Evolutionary conservation across 73 alveolate genomes (phyloP).

Genomic region (Paramecium tetraurelia): DNA sequence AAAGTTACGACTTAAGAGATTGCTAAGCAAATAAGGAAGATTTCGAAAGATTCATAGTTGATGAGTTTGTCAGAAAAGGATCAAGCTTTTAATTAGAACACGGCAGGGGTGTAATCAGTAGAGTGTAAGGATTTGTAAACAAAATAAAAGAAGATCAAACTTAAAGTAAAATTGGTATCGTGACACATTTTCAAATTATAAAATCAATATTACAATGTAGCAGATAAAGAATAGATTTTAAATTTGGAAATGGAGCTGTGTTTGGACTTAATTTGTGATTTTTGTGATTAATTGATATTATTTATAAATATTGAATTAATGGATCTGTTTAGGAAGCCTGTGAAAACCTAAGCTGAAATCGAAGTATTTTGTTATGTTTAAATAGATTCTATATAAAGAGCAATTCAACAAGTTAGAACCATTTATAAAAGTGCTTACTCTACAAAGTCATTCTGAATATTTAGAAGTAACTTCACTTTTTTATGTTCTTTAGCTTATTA

Average conservation of each 20-base stretch:
- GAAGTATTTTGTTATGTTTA: not conserved
- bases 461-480: not conserved
- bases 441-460: not conserved
- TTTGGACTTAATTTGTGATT: not conserved
- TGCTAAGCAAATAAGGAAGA: not conserved
- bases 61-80: not conserved
- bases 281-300: not conserved
- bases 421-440: not conserved
- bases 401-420: not conserved
- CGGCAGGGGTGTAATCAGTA: not conserved
- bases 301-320: not conserved
- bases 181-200: slow-evolving; percentile 1
- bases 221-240: not conserved
- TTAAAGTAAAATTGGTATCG: not conserved
- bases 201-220: not conserved
- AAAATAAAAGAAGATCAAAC: not conserved
- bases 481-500: not conserved
- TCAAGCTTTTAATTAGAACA: not conserved
- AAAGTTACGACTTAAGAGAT: not conserved
- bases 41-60: not conserved
- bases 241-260: not conserved
- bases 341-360: not conserved
- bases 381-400: not conserved
- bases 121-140: not conserved
- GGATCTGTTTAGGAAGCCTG: not conserved